Conservation (phyloP, 179 eudicot species). For the Drosera spatulata region DNA sequence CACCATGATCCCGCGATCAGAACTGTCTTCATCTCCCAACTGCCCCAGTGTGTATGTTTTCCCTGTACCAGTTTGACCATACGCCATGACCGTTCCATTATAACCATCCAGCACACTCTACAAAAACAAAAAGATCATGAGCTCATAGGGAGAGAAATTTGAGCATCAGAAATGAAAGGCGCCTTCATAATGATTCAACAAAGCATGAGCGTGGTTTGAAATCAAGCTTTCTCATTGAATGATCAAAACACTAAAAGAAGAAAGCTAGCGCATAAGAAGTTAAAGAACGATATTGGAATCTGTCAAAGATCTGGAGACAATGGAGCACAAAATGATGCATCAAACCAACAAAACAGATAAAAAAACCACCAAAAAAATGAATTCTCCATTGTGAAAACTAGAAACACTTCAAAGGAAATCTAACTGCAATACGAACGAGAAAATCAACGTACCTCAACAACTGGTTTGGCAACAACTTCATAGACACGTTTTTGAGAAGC, state of each 20-base stretch:
- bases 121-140: slow-evolving; percentile 10
- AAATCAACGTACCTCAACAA: slow-evolving; percentile 66
- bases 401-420: too few species aligned
- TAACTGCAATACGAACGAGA: not conserved
- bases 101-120: slow-evolving; percentile 97
- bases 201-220: not conserved
- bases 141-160: not conserved
- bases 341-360: too few species aligned
- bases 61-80: slow-evolving; percentile 99
- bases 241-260: too few species aligned
- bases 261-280: too few species aligned
- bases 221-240: too few species aligned
- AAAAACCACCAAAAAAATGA: too few species aligned
- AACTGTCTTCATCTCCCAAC: slow-evolving; percentile 85
- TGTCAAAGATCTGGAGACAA: too few species aligned
- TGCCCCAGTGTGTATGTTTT: slow-evolving; percentile 94
- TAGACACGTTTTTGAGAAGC: slow-evolving; percentile 97
- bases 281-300: too few species aligned
- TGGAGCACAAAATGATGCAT: too few species aligned
- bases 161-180: not conserved
- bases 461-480: slow-evolving; percentile 99
- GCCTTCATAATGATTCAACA: not conserved
- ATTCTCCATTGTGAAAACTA: too few species aligned
- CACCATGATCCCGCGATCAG: slow-evolving; percentile 98
- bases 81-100: slow-evolving; percentile 99